Evolutionary conservation across 106 monocot species (phyloP).

Genomic region (Dendrobium huoshanense): DNA sequence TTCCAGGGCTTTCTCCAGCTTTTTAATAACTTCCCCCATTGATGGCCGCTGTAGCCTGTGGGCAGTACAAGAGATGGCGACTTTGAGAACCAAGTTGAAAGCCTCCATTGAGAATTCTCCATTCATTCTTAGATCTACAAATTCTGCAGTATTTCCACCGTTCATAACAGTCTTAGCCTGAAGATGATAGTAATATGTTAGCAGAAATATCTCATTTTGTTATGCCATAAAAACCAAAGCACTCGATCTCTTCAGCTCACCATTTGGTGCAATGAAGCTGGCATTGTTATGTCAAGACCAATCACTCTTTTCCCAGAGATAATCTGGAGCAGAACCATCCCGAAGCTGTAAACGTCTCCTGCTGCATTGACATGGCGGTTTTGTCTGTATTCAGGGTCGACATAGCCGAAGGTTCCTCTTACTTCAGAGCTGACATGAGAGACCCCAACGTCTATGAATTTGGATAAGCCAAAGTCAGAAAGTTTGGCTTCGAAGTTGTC

Average conservation of each 20-base stretch:
- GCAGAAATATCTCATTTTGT: not conserved
- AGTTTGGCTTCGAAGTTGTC: slow-evolving; percentile 45
- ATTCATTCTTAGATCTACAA: slow-evolving; percentile 36
- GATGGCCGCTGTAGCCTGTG: slow-evolving; percentile 34
- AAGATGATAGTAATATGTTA: not conserved
- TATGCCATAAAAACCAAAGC: not conserved
- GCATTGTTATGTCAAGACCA: slow-evolving; percentile 29
- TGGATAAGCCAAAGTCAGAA: slow-evolving; percentile 53
- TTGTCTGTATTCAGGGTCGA: slow-evolving; percentile 48
- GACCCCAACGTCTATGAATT: slow-evolving; percentile 28
- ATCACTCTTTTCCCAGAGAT: slow-evolving; percentile 41
- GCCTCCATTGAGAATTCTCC: slow-evolving; percentile 37
- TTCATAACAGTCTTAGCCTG: slow-evolving; percentile 27
- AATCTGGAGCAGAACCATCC: slow-evolving; percentile 44
- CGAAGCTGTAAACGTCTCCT: slow-evolving; percentile 55
- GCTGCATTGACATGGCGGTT: slow-evolving; percentile 40
- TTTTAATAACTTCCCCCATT: slow-evolving; percentile 34
- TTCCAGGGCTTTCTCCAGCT: slow-evolving; percentile 30
- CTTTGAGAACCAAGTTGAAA: slow-evolving; percentile 32
- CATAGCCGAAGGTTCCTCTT: slow-evolving; percentile 40
- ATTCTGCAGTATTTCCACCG: slow-evolving; percentile 28
- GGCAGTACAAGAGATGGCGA: slow-evolving; percentile 31
- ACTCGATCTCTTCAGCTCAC: slow-evolving; percentile 10
- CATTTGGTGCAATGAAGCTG: slow-evolving; percentile 33
- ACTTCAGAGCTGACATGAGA: slow-evolving; percentile 58